These are phyloP conservation scores for Cryptosporidium sp. DNA, from an alignment of 169 alveolate species.

Conservation along the genomic window DNA sequence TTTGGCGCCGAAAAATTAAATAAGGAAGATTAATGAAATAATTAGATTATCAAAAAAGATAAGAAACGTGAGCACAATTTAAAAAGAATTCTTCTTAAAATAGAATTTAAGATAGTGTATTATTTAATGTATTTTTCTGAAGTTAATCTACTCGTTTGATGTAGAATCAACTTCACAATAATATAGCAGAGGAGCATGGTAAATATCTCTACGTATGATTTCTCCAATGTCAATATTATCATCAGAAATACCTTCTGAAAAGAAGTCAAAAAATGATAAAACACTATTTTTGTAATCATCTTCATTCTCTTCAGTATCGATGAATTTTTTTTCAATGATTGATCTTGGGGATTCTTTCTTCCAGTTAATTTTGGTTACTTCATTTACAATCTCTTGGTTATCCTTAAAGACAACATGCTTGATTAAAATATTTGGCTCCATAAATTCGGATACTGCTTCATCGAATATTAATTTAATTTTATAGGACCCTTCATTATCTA, in stretches of 20 bases:
- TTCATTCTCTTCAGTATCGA: slow-evolving; percentile 71
- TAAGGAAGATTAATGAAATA: not conserved
- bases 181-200: slow-evolving; percentile 91
- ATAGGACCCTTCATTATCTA: slow-evolving; percentile 90
- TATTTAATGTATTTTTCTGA: not conserved
- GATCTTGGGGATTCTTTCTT: slow-evolving; percentile 79
- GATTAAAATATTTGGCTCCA: slow-evolving; percentile 87
- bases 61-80: not conserved
- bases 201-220: slow-evolving; percentile 89
- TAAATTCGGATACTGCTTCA: slow-evolving; percentile 86
- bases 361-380: slow-evolving; percentile 89
- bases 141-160: slow-evolving; percentile 9
- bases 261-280: slow-evolving; percentile 83
- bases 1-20: not conserved
- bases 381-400: slow-evolving; percentile 86
- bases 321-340: slow-evolving; percentile 59
- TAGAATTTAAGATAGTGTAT: not conserved
- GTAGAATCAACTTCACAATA: slow-evolving; percentile 74
- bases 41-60: not conserved
- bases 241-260: slow-evolving; percentile 79
- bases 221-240: slow-evolving; percentile 86
- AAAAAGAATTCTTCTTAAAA: not conserved
- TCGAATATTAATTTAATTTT: slow-evolving; percentile 84
- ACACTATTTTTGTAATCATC: slow-evolving; percentile 74
- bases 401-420: slow-evolving; percentile 87